Conservation (phyloP, 2,329 filamentous ascomycete species). For the Aspergillus ustus region DNA sequence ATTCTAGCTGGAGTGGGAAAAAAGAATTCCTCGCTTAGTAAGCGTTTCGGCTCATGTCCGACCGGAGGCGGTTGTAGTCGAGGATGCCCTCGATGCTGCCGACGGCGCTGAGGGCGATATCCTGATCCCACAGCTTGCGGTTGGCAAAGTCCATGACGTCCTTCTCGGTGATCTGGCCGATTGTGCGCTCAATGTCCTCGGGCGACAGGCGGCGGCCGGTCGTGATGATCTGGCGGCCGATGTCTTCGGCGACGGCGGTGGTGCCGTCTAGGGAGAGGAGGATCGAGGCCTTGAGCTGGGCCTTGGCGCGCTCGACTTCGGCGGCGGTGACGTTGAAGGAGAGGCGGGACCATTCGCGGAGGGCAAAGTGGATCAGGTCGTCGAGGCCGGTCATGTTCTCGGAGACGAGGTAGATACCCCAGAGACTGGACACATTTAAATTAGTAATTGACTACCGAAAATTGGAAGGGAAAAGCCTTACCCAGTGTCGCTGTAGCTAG, state of each 20-base stretch:
- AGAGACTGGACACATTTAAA: slow-evolving; percentile 77
- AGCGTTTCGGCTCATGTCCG: slow-evolving; percentile 82
- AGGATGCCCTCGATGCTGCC: slow-evolving; percentile 85
- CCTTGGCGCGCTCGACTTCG: slow-evolving; percentile 97
- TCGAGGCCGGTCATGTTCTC: slow-evolving; percentile 87
- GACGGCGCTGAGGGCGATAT: slow-evolving; percentile 90
- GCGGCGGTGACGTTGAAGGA: slow-evolving; percentile 84
- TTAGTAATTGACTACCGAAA: background rate
- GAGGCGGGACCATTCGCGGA: slow-evolving; percentile 96
- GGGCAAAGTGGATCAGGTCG: slow-evolving; percentile 96
- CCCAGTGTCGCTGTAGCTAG: slow-evolving; percentile 99
- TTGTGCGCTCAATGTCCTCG: slow-evolving; percentile 90
- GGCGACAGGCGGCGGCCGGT: slow-evolving; percentile 90
- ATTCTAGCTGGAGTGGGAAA: slow-evolving; percentile 5
- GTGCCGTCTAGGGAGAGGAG: slow-evolving; percentile 97
- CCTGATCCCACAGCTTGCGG: slow-evolving; percentile 96
- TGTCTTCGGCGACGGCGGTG: slow-evolving; percentile 95
- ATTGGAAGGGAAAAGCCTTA: slow-evolving; percentile 53
- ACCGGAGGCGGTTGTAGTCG: slow-evolving; percentile 61
- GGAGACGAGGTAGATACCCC: slow-evolving; percentile 98
- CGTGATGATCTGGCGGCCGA: slow-evolving; percentile 97
- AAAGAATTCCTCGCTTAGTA: slow-evolving; percentile 31
- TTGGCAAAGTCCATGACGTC: slow-evolving; percentile 97
- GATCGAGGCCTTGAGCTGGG: slow-evolving; percentile 97
- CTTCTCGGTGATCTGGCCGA: slow-evolving; percentile 88